phyloP scores from a whole-genome alignment of 352 stramenopile species.

The Globisporangium solare region DNA sequence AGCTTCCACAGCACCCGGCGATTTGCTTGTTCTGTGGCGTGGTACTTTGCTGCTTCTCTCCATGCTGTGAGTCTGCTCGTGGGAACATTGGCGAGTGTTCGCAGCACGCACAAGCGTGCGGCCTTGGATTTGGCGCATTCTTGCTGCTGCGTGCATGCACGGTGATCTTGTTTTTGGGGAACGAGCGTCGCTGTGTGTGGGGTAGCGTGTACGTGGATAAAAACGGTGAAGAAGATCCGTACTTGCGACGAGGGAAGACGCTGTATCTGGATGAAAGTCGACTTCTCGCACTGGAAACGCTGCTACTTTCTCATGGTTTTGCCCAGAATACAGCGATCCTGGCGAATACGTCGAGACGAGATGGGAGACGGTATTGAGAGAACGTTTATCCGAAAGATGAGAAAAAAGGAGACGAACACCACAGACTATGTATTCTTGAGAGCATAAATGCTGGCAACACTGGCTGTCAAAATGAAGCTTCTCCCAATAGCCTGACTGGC shows the following conservation, averaged over 20 bases:
- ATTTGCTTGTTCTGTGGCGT: constrained; percentile 75
- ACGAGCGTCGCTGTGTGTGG: constrained; percentile 78
- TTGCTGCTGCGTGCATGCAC: constrained; percentile 74
- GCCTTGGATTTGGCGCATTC: constrained; percentile 55
- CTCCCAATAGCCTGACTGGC: no score
- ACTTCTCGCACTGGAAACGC: constrained; percentile 48
- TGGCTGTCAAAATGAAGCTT: no score
- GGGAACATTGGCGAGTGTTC: constrained; percentile 71
- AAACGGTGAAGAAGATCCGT: constrained; percentile 82
- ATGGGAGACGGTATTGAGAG: constrained; percentile 67
- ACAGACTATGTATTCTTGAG: no score
- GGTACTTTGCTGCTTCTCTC: constrained; percentile 72
- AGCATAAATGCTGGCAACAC: no score
- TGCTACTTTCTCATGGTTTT: constrained; percentile 73
- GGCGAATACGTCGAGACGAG: constrained; percentile 65
- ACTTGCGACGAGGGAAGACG: constrained; percentile 71
- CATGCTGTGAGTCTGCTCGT: constrained; percentile 53
- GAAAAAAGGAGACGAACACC: neutral
- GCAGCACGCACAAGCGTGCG: constrained; percentile 61
- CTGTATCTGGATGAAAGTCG: constrained; percentile 61
- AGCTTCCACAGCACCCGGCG: constrained; percentile 63
- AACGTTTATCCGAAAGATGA: neutral
- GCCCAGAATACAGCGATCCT: constrained; percentile 76
- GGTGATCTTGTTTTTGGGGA: constrained; percentile 79
- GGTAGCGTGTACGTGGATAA: constrained; percentile 82